Conservation (phyloP, 1,139 yeast genomes). For the Kodamaea sp. region DNA sequence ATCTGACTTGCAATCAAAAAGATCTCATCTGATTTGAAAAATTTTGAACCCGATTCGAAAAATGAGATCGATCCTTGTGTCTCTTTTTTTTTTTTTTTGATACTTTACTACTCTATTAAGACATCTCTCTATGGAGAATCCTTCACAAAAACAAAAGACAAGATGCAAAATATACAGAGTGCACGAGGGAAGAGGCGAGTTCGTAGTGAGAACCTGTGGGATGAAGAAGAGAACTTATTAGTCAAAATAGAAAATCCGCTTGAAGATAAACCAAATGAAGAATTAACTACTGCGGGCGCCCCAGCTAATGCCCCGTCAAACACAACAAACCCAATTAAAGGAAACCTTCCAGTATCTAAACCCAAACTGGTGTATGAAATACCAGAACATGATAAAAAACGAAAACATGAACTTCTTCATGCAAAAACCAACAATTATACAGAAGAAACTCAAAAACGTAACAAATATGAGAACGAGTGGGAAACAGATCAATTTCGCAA, state of each 20-base stretch:
- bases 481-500: constrained; percentile 58
- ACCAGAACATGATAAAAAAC: constrained; percentile 36
- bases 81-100: constrained; percentile 3
- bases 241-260: not conserved
- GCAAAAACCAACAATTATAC: constrained; percentile 25
- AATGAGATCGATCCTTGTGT: too few relatives aligned
- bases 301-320: too few relatives aligned
- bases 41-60: too few relatives aligned
- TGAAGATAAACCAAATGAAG: too few relatives aligned
- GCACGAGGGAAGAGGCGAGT: constrained; percentile 18
- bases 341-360: not conserved
- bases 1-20: too few relatives aligned
- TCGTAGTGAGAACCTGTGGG: constrained; percentile 14
- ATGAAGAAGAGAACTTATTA: constrained; percentile 12
- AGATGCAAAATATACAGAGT: constrained; percentile 9
- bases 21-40: too few relatives aligned
- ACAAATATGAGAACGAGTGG: constrained; percentile 52
- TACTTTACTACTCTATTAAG: too few relatives aligned
- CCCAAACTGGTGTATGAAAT: too few relatives aligned
- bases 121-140: too few relatives aligned
- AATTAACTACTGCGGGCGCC: too few relatives aligned
- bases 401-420: constrained; percentile 40
- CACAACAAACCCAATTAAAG: too few relatives aligned
- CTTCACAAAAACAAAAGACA: not conserved
- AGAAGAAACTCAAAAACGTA: constrained; percentile 15